Conservation (phyloP, 2,329 filamentous ascomycete species). For the Cladosporium phlei region DNA sequence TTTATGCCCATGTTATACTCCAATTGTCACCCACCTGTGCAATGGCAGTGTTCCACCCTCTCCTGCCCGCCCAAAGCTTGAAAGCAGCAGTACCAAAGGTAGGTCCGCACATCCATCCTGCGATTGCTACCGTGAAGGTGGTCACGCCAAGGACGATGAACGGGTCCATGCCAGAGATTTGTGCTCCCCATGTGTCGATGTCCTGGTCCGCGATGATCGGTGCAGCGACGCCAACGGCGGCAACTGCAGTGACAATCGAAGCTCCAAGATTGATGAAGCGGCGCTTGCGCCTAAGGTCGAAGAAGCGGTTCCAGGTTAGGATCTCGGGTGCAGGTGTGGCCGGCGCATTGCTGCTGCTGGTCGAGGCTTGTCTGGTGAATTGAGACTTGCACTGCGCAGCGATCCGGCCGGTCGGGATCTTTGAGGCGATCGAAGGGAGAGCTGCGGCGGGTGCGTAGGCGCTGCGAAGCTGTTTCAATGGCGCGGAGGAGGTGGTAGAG, state of each 20-base stretch:
- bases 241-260: slow-evolving; percentile 61
- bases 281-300: slow-evolving; percentile 79
- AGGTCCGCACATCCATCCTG: slow-evolving; percentile 85
- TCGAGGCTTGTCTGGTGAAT: slow-evolving; percentile 5
- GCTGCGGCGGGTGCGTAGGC: not conserved
- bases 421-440: slow-evolving; percentile 1
- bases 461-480: slow-evolving; percentile 9
- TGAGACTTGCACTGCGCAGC: not conserved
- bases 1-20: not conserved
- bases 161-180: slow-evolving; percentile 77
- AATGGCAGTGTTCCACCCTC: slow-evolving; percentile 60
- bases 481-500: slow-evolving; percentile 11
- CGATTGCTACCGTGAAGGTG: slow-evolving; percentile 68
- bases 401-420: not conserved
- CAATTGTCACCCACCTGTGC: slow-evolving; percentile 58
- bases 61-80: slow-evolving; percentile 66
- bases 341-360: not conserved
- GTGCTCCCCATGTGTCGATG: slow-evolving; percentile 62
- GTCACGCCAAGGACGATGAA: slow-evolving; percentile 78
- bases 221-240: slow-evolving; percentile 59
- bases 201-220: slow-evolving; percentile 65
- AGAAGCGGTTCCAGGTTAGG: slow-evolving; percentile 80
- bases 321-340: slow-evolving; percentile 20
- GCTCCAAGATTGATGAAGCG: slow-evolving; percentile 78
- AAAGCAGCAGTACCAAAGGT: slow-evolving; percentile 76